Evolutionary conservation across 805 yeast genomes (phyloP), one percentile per base, ranked within the genome.

Genomic region (Nakazawaea anatomiae): DNA sequence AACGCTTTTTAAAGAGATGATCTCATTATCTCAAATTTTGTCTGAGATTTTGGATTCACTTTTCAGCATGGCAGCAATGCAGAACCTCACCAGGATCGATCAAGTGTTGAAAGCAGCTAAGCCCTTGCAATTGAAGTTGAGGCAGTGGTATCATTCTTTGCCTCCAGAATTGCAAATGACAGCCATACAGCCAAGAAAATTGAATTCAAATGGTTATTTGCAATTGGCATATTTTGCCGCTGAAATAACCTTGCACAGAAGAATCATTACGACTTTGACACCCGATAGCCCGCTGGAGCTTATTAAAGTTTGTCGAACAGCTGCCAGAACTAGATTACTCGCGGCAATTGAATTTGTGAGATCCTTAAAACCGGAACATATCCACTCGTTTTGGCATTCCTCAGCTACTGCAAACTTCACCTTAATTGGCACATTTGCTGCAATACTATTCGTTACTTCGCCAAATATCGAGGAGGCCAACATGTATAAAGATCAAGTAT

Each of bases 371-470:
- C 84, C 86, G 8, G 96, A 89, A 57, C 96, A 89, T 60, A 75
- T 89, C 45, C 91, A 84, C 62, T 81, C 96, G 9, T 90, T 89
- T 64, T 91, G 97, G 97, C 94, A 88, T 66, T 80, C 90, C 1
- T 80, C 90, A 1, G 79, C 96, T 0, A 75, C 94, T 0, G 76
- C 86, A 11, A 89, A 88, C 60, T 80, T 91, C 55, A 82, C 96
- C 6, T 67, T 88, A 38, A 88, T 90, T 39, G 97, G 96, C 2
- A 80, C 92, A 0, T 91, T 91, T 73, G 96, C 96, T 0, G 84
- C 95, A 0, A 71, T 91, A 10, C 68, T 91, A 50, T 87, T 77
- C 58, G 83, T 85, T 12, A 86, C 96, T 0, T 71, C 94, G 1
- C 64, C 74, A 7, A 60, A 77, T 0, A 65, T 75, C 14, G 88